phyloP scores from a whole-genome alignment of 1,139 yeast species.

The Pichia cactophila region DNA sequence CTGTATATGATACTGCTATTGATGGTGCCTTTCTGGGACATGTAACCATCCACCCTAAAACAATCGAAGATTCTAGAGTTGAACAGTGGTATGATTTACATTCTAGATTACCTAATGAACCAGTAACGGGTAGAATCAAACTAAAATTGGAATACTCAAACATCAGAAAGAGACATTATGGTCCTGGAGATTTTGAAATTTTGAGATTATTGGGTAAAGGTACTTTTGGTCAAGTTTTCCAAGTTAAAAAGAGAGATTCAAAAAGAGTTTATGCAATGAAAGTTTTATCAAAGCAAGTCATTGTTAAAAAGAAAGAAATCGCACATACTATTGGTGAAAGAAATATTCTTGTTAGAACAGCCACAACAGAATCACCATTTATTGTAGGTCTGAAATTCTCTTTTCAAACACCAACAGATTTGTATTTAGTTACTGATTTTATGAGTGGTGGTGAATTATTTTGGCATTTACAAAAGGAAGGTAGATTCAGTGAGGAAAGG shows the following conservation, averaged over 20 bases:
- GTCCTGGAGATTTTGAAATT: slow-evolving; percentile 91
- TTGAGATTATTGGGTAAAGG: slow-evolving; percentile 89
- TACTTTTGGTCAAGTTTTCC: slow-evolving; percentile 95
- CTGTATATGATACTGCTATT: slow-evolving; percentile 76
- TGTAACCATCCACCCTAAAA: slow-evolving; percentile 63
- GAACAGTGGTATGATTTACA: slow-evolving; percentile 70
- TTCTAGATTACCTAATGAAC: slow-evolving; percentile 69
- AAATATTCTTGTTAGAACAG: slow-evolving; percentile 84
- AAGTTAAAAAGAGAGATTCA: slow-evolving; percentile 85
- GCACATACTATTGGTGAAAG: slow-evolving; percentile 98
- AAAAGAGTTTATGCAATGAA: slow-evolving; percentile 94
- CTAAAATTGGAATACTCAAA: slow-evolving; percentile 68
- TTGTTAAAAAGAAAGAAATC: slow-evolving; percentile 92
- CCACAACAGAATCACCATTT: slow-evolving; percentile 74
- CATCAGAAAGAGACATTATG: slow-evolving; percentile 67
- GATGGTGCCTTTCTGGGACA: slow-evolving; percentile 86
- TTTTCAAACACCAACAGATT: slow-evolving; percentile 87
- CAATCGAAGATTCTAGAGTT: slow-evolving; percentile 37
- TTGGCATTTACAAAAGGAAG: slow-evolving; percentile 96
- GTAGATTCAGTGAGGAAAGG: slow-evolving; percentile 83
- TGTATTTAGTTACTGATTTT: slow-evolving; percentile 90
- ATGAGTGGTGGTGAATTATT: slow-evolving; percentile 98
- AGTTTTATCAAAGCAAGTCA: slow-evolving; percentile 85
- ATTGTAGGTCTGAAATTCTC: slow-evolving; percentile 93
- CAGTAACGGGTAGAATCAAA: slow-evolving; percentile 68